These are phyloP conservation scores for Leccinum longicurvipes DNA, from an alignment of 768 basidiomycete species.

Conservation along the genomic window DNA sequence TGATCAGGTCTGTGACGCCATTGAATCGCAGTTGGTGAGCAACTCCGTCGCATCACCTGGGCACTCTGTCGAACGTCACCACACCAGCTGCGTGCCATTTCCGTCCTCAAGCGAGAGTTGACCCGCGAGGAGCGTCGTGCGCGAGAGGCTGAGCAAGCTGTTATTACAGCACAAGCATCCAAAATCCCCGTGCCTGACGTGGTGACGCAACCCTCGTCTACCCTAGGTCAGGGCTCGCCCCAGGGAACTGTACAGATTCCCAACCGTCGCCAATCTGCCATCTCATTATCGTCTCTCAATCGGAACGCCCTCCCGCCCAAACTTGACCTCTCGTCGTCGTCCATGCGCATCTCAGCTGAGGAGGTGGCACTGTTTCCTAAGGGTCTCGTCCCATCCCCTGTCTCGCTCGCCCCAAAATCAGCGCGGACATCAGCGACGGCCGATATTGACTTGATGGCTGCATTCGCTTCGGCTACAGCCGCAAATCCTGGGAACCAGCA, in stretches of 20 bases:
- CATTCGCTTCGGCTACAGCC: slow-evolving; percentile 46
- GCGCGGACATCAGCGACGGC: slow-evolving; percentile 58
- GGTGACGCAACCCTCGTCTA: slow-evolving; percentile 24
- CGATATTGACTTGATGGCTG: slow-evolving; percentile 63
- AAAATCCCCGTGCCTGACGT: slow-evolving; percentile 26
- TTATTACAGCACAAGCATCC: slow-evolving; percentile 33
- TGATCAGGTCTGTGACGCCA: slow-evolving; percentile 74
- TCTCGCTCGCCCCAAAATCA: slow-evolving; percentile 78
- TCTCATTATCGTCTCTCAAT: slow-evolving; percentile 77
- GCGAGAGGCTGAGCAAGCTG: slow-evolving; percentile 41
- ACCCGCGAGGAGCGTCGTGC: slow-evolving; percentile 56
- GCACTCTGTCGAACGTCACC: neutral
- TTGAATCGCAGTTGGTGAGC: slow-evolving; percentile 69
- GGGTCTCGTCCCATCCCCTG: slow-evolving; percentile 66
- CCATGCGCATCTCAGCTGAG: slow-evolving; percentile 62
- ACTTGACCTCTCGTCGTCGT: slow-evolving; percentile 73
- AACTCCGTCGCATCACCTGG: neutral
- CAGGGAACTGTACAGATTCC: slow-evolving; percentile 29
- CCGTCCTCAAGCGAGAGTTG: slow-evolving; percentile 69
- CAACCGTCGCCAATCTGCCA: slow-evolving; percentile 66
- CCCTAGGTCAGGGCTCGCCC: slow-evolving; percentile 35
- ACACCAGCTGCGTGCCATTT: slow-evolving; percentile 63
- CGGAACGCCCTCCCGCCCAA: slow-evolving; percentile 69
- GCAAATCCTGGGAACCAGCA: slow-evolving; percentile 30
- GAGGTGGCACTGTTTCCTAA: slow-evolving; percentile 56